phyloP scores from a whole-genome alignment of 1,139 yeast genomes.

The Lodderomyces jiufengensis region DNA sequence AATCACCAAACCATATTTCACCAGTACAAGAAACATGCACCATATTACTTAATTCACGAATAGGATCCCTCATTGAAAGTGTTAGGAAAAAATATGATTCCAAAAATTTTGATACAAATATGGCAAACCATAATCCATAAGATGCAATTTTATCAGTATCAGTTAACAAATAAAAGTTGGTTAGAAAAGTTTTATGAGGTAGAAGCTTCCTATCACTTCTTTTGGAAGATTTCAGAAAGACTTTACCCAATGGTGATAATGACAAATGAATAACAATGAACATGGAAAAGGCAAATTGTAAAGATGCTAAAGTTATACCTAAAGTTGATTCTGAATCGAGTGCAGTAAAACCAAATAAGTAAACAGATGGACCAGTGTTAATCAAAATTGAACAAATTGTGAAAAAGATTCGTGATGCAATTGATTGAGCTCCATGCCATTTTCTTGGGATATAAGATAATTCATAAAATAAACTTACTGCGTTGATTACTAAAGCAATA shows the following conservation, averaged over 20 bases:
- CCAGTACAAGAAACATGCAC: constrained; percentile 39
- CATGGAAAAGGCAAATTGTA: constrained; percentile 45
- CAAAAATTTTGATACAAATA: constrained; percentile 43
- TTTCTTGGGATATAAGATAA: constrained; percentile 48
- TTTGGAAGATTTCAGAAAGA: constrained; percentile 26
- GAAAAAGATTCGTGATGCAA: constrained; percentile 30
- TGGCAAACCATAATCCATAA: constrained; percentile 43
- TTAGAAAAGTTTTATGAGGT: constrained; percentile 35
- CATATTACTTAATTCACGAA: constrained; percentile 45
- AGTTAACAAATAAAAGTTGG: constrained; percentile 31
- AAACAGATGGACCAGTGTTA: constrained; percentile 40
- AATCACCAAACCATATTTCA: constrained; percentile 39
- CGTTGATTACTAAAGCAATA: constrained; percentile 40
- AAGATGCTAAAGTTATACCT: constrained; percentile 35
- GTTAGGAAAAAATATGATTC: constrained; percentile 53
- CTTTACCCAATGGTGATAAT: constrained; percentile 41
- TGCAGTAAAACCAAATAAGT: constrained; percentile 29
- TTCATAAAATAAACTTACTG: constrained; percentile 44
- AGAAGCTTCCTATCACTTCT: constrained; percentile 24
- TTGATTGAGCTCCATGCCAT: constrained; percentile 53
- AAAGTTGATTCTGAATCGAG: constrained; percentile 22
- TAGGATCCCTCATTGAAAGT: constrained; percentile 45
- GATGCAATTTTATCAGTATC: constrained; percentile 43
- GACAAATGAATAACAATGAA: constrained; percentile 43
- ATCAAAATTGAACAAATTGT: constrained; percentile 26